Conservation (phyloP, 495 filamentous ascomycete genomes). For the Neurospora sp. region DNA sequence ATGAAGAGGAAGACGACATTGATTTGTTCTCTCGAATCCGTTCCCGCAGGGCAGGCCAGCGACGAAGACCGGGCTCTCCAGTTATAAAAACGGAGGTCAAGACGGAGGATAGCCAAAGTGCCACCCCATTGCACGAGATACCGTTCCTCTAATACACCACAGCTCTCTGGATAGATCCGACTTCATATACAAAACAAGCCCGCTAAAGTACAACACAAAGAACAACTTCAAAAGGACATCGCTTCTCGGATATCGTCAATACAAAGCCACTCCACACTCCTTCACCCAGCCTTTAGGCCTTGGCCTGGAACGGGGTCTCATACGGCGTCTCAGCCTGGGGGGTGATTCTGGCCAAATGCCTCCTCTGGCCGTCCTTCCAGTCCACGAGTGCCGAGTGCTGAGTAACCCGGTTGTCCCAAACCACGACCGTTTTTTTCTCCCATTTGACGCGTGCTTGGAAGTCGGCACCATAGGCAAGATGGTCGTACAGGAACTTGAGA, state of each 20-base stretch:
- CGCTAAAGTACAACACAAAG: not conserved
- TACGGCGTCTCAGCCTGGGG: conserved; percentile 70
- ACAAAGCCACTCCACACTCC: not conserved
- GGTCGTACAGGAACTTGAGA: conserved; percentile 81
- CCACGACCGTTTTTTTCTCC: conserved; percentile 67
- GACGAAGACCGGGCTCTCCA: conserved; percentile 7
- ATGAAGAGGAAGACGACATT: conserved; percentile 13
- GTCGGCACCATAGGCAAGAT: conserved; percentile 71
- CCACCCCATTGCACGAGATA: conserved; percentile 14
- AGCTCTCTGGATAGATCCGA: not conserved
- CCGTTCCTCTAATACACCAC: conserved; percentile 14
- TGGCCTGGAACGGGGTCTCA: conserved; percentile 53
- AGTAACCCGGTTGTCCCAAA: conserved; percentile 83
- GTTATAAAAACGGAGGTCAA: not conserved
- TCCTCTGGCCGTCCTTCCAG: conserved; percentile 66
- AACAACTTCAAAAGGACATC: conserved; percentile 4
- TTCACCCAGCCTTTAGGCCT: conserved; percentile 16
- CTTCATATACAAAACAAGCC: not conserved
- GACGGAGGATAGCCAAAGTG: conserved; percentile 1
- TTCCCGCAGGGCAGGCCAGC: conserved; percentile 9
- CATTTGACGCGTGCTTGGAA: conserved; percentile 85
- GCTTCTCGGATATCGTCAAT: not conserved
- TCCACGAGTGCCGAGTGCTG: conserved; percentile 69
- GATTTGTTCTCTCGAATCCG: conserved; percentile 14
- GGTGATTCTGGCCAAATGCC: conserved; percentile 75